Evolutionary conservation across 2,329 filamentous ascomycete genomes (phyloP), one percentile per base, ranked within the genome.

Genomic region (Fusarium aywerte): DNA sequence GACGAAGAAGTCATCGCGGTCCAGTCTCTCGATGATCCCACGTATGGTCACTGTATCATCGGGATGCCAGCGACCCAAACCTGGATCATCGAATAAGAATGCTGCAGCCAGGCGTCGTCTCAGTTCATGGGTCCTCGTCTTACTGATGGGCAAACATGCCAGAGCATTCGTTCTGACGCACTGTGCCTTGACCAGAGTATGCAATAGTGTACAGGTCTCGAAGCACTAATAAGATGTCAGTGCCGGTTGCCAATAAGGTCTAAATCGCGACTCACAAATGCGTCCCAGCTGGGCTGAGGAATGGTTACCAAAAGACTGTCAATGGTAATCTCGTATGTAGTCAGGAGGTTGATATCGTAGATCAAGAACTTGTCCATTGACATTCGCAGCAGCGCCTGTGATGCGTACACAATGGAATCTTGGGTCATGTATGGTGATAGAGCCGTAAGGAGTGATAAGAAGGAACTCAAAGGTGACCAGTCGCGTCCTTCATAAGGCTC

Each of bases 41-140:
- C 75, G 73, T 18, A 87, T 71, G 35, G 76, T 79, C 35, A 86
- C 74, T 7, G 73, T 72, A 21, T 77, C 72, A 54, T 85, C 78
- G 1, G 83, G 78, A 25, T 80, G 75, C 13, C 77, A 74, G 27
- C 76, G 75, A 10, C 80, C 79, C 2, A 84, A 77, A 1, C 75
- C 65, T 1, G 80, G 70, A 65, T 88, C 81, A 29, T 82, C 74
- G 62, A 92, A 85, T 65, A 92, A 81, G 66, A 87, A 89, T 2
- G 85, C 83, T 7, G 90, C 79, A 4, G 92, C 90, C 9, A 96
- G 81, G 32, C 89, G 82, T 12, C 90, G 84, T 31, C 89, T 85
- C 27, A 95, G 80, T 33, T 89, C 85, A 62, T 90, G 85, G 2
- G 85, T 77, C 16, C 76, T 76, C 0, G 80, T 70, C 5, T 80